phyloP scores from a whole-genome alignment of 768 basidiomycete species.

The Tricholoma sp. region DNA sequence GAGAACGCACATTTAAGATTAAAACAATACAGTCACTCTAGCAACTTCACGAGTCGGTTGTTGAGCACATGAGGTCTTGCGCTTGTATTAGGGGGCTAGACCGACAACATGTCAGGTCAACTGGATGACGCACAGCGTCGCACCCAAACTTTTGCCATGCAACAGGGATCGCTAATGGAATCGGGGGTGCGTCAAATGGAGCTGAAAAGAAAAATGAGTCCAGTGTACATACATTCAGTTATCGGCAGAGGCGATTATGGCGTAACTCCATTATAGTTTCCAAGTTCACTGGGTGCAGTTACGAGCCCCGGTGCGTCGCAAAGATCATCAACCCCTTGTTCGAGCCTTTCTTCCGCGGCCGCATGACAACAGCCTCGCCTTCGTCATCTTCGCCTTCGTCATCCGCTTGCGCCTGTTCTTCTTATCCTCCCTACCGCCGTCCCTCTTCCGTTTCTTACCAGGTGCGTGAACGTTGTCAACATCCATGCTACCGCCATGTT shows the following conservation, averaged over 20 bases:
- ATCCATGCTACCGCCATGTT: background rate
- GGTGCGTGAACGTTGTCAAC: background rate
- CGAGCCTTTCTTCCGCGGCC: background rate
- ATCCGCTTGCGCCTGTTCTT: conserved; percentile 2
- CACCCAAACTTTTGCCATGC: background rate
- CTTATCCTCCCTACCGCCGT: background rate
- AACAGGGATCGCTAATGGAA: too few species aligned
- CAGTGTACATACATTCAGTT: too few species aligned
- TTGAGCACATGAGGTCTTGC: background rate
- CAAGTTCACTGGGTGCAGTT: too few species aligned
- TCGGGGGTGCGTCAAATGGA: too few species aligned
- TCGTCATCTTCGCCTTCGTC: conserved; percentile 6
- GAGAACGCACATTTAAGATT: too few species aligned
- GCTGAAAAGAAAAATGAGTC: too few species aligned
- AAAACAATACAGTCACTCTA: too few species aligned
- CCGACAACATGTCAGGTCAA: background rate
- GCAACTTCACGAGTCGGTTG: too few species aligned
- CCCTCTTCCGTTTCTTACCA: background rate
- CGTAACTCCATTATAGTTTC: too few species aligned
- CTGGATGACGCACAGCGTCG: background rate
- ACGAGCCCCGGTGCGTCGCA: too few species aligned
- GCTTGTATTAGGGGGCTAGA: background rate
- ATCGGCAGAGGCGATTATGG: too few species aligned
- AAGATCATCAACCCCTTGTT: too few species aligned
- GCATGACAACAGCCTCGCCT: conserved; percentile 3